phyloP scores from a whole-genome alignment of 2,329 filamentous ascomycete species.

The Acrodontium crateriforme region DNA sequence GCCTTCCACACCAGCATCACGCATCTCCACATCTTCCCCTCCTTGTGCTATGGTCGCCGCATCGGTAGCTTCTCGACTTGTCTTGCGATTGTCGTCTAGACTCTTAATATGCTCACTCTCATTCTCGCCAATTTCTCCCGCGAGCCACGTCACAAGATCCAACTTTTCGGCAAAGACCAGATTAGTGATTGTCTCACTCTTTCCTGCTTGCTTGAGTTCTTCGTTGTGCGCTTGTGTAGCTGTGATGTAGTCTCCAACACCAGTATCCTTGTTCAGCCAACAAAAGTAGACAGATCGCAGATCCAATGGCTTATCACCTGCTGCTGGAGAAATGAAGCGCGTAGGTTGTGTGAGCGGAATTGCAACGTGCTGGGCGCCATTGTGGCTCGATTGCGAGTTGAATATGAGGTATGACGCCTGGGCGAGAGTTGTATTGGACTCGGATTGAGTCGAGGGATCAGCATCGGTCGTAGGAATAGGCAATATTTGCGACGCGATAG shows the following conservation, averaged over 20 bases:
- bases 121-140: constrained; percentile 68
- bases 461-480: constrained; percentile 62
- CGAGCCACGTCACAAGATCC: constrained; percentile 85
- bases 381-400: constrained; percentile 16
- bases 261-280: constrained; percentile 83
- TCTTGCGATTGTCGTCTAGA: constrained; percentile 48
- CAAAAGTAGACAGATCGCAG: constrained; percentile 92
- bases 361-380: constrained; percentile 40
- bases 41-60: constrained; percentile 26
- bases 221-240: constrained; percentile 70
- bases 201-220: constrained; percentile 43
- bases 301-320: constrained; percentile 33
- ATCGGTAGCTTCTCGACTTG: constrained; percentile 38
- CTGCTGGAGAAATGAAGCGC: constrained; percentile 64
- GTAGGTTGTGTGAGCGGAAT: constrained; percentile 46
- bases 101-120: constrained; percentile 86
- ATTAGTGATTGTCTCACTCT: constrained; percentile 62
- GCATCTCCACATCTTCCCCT: constrained; percentile 24
- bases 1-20: constrained; percentile 26
- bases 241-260: constrained; percentile 82
- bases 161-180: constrained; percentile 82
- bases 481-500: constrained; percentile 56
- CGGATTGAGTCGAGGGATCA: constrained; percentile 48
- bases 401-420: constrained; percentile 52
- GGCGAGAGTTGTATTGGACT: constrained; percentile 49